Conservation (phyloP, 192 early-diverging fungal genomes). For the Coemansia sp. region DNA sequence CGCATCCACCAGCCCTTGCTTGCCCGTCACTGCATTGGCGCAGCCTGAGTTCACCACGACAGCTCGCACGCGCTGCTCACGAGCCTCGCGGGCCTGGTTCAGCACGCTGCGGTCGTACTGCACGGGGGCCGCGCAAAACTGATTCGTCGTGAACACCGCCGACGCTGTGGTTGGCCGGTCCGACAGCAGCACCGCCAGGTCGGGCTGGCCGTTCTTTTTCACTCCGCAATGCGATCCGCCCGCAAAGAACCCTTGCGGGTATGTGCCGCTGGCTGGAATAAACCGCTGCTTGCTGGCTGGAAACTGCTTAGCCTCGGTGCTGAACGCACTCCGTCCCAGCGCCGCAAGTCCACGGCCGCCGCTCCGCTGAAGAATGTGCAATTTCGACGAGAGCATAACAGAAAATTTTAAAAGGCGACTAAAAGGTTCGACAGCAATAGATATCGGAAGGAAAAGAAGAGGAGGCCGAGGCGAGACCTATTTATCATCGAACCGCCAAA, state of each 20-base stretch:
- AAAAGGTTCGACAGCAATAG: neutral
- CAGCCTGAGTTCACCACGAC: conserved; percentile 87
- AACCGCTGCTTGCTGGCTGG: conserved; percentile 56
- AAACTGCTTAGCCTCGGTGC: conserved; percentile 36
- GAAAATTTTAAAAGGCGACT: neutral
- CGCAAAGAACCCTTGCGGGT: conserved; percentile 80
- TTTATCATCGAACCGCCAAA: neutral
- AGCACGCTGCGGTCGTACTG: conserved; percentile 65
- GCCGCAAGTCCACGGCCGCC: neutral
- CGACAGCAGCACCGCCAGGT: conserved; percentile 78
- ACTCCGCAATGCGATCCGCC: conserved; percentile 72
- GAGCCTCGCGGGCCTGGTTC: conserved; percentile 41
- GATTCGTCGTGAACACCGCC: conserved; percentile 90
- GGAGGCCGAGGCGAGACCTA: neutral
- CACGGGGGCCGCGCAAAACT: conserved; percentile 89
- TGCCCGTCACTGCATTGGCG: conserved; percentile 95
- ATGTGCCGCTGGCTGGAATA: conserved; percentile 71
- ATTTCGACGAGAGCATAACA: conserved; percentile 17
- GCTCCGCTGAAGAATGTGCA: conserved; percentile 13
- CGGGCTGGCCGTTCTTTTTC: conserved; percentile 75
- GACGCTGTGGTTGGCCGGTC: conserved; percentile 67
- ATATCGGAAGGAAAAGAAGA: neutral
- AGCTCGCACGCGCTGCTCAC: conserved; percentile 42
- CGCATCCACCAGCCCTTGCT: conserved; percentile 75
- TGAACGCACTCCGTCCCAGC: conserved; percentile 13